Conservation (phyloP, 805 yeast genomes). For the Wickerhamomyces bovis region DNA sequence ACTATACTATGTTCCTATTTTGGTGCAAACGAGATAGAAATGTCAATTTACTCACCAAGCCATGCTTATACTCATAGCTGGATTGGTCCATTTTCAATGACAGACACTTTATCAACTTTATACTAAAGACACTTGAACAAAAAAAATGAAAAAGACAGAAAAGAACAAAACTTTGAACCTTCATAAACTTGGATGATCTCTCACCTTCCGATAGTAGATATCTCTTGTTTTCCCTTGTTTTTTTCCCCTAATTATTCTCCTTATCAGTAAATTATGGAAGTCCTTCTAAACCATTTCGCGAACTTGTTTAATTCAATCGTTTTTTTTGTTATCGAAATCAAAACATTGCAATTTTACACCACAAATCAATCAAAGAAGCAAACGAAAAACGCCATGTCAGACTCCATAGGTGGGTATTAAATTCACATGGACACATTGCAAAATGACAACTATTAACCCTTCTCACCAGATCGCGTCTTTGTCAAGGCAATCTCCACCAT, state of each 20-base stretch:
- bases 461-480: slow-evolving; percentile 59
- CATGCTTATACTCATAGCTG: slow-evolving; percentile 35
- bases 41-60: slow-evolving; percentile 75
- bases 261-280: not conserved
- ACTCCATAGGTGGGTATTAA: slow-evolving; percentile 12
- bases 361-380: not conserved
- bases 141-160: too few relatives aligned
- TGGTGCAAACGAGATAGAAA: slow-evolving; percentile 76
- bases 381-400: slow-evolving; percentile 7
- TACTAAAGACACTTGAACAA: not conserved
- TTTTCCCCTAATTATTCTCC: too few relatives aligned
- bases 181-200: not conserved
- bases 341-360: not conserved
- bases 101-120: slow-evolving; percentile 32
- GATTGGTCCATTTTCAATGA: slow-evolving; percentile 68
- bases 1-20: slow-evolving; percentile 79
- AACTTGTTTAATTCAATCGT: not conserved
- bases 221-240: not conserved
- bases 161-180: not conserved
- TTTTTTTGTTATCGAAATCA: not conserved
- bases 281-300: not conserved
- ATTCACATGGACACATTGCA: not conserved
- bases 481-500: slow-evolving; percentile 79
- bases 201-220: not conserved
- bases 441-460: not conserved